Conservation (phyloP, 805 yeast genomes). For the Wickerhamomyces rabaulensis region DNA sequence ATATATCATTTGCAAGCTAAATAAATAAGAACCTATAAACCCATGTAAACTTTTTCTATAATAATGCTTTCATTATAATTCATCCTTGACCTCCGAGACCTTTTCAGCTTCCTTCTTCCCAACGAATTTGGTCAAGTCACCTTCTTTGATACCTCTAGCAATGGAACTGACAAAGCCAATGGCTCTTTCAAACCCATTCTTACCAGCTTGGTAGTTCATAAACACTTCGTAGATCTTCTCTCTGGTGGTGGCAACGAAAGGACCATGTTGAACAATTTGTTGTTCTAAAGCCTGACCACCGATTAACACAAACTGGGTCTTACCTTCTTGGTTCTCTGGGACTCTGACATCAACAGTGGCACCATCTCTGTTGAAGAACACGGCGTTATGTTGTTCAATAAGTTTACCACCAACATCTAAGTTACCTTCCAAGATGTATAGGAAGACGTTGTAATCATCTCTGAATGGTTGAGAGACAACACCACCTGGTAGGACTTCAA, state of each 20-base stretch:
- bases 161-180: slow-evolving; percentile 48
- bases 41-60: background rate
- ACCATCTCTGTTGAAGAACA: slow-evolving; percentile 69
- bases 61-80: background rate
- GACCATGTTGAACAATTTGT: slow-evolving; percentile 81
- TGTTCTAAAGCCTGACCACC: slow-evolving; percentile 76
- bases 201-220: slow-evolving; percentile 61
- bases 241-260: slow-evolving; percentile 74
- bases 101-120: background rate
- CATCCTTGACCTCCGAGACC: background rate
- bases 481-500: slow-evolving; percentile 60
- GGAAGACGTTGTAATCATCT: slow-evolving; percentile 57
- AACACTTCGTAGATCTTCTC: slow-evolving; percentile 67
- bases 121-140: background rate
- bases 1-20: background rate
- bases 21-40: background rate
- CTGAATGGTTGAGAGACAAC: slow-evolving; percentile 55
- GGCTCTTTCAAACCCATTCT: slow-evolving; percentile 67
- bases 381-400: slow-evolving; percentile 42
- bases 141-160: slow-evolving; percentile 12
- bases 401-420: slow-evolving; percentile 40
- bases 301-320: slow-evolving; percentile 61
- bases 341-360: slow-evolving; percentile 49
- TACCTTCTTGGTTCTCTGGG: slow-evolving; percentile 35
- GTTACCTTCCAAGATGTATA: slow-evolving; percentile 62